A percentile compares a stretch with the other conserved stretches of the same genome.
These are phyloP conservation scores for Elongisporangium prolatum DNA, from an alignment of 352 stramenopile genomes.

Conservation along the genomic window DNA sequence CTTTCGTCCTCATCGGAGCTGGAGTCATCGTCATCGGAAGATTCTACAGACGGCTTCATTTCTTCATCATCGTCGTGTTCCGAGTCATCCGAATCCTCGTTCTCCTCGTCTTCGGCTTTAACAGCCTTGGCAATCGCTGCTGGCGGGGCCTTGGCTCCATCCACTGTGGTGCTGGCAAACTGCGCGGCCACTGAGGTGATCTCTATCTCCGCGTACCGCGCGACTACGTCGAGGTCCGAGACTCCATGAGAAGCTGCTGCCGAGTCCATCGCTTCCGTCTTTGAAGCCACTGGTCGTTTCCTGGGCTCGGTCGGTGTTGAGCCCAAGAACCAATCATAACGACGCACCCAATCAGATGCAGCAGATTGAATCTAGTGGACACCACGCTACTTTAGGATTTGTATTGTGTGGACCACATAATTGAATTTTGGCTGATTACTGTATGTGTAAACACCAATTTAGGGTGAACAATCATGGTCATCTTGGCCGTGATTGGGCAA, in stretches of 20 bases:
- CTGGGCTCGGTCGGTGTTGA: neutral
- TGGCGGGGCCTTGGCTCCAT: conserved; percentile 5
- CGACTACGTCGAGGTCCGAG: conserved; percentile 50
- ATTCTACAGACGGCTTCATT: conserved; percentile 3
- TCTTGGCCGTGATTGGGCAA: neutral
- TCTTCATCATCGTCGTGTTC: conserved; percentile 15
- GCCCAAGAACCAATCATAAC: neutral
- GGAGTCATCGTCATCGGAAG: conserved; percentile 5
- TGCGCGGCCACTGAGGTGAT: conserved; percentile 38
- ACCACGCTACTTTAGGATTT: neutral
- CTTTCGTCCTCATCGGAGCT: conserved; percentile 23
- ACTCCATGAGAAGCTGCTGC: conserved; percentile 1
- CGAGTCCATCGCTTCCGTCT: neutral
- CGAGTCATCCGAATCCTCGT: conserved; percentile 21
- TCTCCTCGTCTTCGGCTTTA: conserved; percentile 5
- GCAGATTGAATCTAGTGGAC: neutral
- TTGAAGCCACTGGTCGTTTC: neutral
- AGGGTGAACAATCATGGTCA: neutral
- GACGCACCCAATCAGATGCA: neutral
- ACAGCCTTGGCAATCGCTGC: conserved; percentile 5
- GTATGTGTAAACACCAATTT: neutral
- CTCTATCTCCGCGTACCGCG: conserved; percentile 49
- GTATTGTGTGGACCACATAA: neutral
- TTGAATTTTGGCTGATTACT: neutral
- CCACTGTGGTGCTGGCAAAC: conserved; percentile 24